Evolutionary conservation across 768 basidiomycete genomes (phyloP).

Genomic region (Hygrocybe punicea): DNA sequence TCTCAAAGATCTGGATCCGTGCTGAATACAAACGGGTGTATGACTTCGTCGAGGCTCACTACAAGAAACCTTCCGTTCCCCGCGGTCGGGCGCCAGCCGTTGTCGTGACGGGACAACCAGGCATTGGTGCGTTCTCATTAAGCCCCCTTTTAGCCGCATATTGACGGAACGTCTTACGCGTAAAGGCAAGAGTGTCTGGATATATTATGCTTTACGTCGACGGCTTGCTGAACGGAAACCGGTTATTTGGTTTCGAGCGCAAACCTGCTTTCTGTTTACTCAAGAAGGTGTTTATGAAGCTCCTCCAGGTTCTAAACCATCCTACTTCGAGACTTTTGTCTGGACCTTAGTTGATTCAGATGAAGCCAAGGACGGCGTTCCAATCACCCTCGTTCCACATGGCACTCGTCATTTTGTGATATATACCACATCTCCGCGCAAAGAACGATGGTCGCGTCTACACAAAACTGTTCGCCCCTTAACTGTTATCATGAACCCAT

Average conservation of each 20-base stretch:
- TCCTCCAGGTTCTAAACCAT: conserved; percentile 7
- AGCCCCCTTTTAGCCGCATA: background rate
- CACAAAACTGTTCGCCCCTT: conserved; percentile 11
- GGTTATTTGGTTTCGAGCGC: conserved; percentile 16
- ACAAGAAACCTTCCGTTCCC: conserved; percentile 3
- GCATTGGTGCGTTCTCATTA: conserved; percentile 7
- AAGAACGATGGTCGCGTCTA: conserved; percentile 18
- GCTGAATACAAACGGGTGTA: conserved; percentile 13
- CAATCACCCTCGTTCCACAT: conserved; percentile 7
- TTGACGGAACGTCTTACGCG: background rate
- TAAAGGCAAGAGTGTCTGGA: conserved; percentile 17
- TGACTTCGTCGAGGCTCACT: conserved; percentile 6
- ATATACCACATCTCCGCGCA: conserved; percentile 18
- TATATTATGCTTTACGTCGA: conserved; percentile 15
- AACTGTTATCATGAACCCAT: conserved; percentile 21
- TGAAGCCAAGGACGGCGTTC: conserved; percentile 7
- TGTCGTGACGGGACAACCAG: conserved; percentile 13
- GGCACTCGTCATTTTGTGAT: conserved; percentile 12
- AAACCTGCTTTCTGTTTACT: conserved; percentile 14
- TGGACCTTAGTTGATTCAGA: conserved; percentile 12
- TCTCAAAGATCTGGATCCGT: conserved; percentile 9
- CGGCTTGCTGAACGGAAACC: conserved; percentile 21
- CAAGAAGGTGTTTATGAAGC: conserved; percentile 17
- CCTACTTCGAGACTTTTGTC: background rate
- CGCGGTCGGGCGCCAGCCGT: conserved; percentile 3